Base-by-base conservation (phyloP, 1,284 basidiomycete genomes). In the Neonothopanus nambi region DNA sequence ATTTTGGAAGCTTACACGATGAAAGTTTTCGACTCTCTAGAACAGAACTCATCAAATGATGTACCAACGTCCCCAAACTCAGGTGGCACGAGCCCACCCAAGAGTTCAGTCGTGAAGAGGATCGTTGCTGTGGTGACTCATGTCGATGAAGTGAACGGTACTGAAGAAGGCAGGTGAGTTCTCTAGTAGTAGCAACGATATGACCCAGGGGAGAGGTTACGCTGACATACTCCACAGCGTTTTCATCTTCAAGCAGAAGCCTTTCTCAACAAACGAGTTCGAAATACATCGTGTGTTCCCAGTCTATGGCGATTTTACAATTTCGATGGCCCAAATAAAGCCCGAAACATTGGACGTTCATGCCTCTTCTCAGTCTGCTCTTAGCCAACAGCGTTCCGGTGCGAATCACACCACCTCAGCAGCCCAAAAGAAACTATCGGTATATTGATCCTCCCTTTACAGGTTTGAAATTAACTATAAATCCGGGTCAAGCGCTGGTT, bases 281-380 rank as follows among this genome's bases (percentile, higher is more conserved):
- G 71, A 75, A 24, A 66, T 82, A 8, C 71, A 81, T 51, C 75
- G 71, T 52, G 70, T 77, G 2, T 74, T 79, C 41, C 81, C 81
- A 3, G 75, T 85, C 23, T 69, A 75, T 52, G 71, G 68, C 12
- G 69, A 71, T n/a, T 82, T 85, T 57, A 71, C 74, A 5, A 74
- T 84, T 43, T 63, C 70, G 4, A 79, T 83, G 69, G 75, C 81
- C 3, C 82, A 84, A 59, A 70, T 75, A 45, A 71, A 63, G 28
- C 65, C 66, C 8, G 60, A 57, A 30, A 67, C 70, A 0, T 48
- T 66, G 21, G 66, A 70, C 43, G n/a, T n/a, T n/a, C n/a, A n/a
- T n/a, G n/a, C n/a, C n/a, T n/a, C n/a, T n/a, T n/a, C 48, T 26
- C 55, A 50, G 21, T n/a, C 65, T 12, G 57, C 60, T 35, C 45